phyloP scores from a whole-genome alignment of 108 stramenopile genomes.

The Ochromonas danica region DNA sequence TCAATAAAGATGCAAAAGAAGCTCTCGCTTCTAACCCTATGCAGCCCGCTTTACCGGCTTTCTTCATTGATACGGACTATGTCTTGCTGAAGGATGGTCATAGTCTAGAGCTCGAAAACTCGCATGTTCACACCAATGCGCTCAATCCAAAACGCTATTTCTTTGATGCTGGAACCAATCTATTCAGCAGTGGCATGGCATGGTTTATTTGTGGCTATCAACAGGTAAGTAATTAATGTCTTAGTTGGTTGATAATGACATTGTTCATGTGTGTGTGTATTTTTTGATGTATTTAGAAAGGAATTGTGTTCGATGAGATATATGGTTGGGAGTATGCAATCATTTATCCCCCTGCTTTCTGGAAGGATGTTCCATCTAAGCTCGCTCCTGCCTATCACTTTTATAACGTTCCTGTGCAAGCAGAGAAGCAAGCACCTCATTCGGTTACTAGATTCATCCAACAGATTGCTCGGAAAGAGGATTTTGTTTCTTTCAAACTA shows the following conservation, averaged over 20 bases:
- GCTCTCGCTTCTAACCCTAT: background rate
- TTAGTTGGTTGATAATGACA: background rate
- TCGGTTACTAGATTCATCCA: background rate
- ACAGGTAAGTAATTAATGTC: background rate
- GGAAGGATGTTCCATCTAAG: background rate
- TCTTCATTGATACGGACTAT: background rate
- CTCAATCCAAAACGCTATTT: background rate
- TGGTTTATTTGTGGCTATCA: background rate
- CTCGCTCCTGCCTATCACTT: background rate
- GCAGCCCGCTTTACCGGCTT: background rate
- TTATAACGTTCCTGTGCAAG: background rate
- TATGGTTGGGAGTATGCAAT: constrained; percentile 8
- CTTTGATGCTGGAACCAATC: constrained; percentile 10
- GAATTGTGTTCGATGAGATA: constrained; percentile 23
- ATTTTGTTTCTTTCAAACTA: constrained; percentile 23
- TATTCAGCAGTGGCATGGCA: background rate
- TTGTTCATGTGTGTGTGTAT: background rate
- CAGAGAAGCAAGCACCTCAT: background rate
- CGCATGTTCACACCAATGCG: background rate
- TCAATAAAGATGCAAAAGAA: background rate
- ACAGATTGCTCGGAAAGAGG: background rate
- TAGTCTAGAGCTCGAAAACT: background rate
- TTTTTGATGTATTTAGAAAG: background rate
- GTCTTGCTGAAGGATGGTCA: background rate
- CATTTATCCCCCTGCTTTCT: background rate